A percentile compares a stretch with the other conserved stretches of the same genome.
Conservation (phyloP, 1,284 basidiomycete genomes). For the Ganoderma meredithae region DNA sequence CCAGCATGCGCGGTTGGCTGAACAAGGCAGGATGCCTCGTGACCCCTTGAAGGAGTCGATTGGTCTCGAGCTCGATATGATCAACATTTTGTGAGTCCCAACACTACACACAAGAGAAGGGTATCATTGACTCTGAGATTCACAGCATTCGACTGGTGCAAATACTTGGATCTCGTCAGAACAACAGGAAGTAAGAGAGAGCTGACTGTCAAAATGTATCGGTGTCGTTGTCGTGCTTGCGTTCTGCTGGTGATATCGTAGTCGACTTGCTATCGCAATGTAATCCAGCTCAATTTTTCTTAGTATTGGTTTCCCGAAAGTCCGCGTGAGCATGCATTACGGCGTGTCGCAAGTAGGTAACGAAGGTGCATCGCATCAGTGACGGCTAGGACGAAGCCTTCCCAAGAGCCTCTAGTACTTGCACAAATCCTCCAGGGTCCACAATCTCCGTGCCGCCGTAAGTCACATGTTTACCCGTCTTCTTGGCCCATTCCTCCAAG, state of each 20-base stretch:
- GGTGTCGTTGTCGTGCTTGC: background rate
- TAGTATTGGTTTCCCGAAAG: background rate
- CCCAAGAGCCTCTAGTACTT: conserved; percentile 70
- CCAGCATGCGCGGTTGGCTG: conserved; percentile 76
- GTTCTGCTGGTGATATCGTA: background rate
- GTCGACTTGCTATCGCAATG: background rate
- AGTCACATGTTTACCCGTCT: conserved; percentile 84
- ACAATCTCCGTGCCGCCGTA: conserved; percentile 98
- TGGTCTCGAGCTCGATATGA: conserved; percentile 84
- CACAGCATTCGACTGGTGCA: conserved; percentile 82
- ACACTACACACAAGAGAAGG: background rate
- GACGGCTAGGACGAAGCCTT: conserved; percentile 43
- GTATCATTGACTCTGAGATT: background rate
- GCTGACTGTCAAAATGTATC: background rate
- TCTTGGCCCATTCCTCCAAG: conserved; percentile 88
- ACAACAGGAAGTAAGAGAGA: conserved; percentile 53
- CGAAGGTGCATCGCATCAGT: background rate
- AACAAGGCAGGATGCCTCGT: conserved; percentile 68
- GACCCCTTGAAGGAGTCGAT: conserved; percentile 87
- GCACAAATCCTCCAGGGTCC: conserved; percentile 87
- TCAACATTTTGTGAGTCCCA: conserved; percentile 80
- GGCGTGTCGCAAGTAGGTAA: background rate
- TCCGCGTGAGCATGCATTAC: conserved; percentile 4
- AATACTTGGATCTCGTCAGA: conserved; percentile 75
- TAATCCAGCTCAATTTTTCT: conserved; percentile 8